Percentiles rank a stretch among this genome's conserved stretches.
Conservation (phyloP, 345 rosid species). For the Bruguiera gymnorhiza region DNA sequence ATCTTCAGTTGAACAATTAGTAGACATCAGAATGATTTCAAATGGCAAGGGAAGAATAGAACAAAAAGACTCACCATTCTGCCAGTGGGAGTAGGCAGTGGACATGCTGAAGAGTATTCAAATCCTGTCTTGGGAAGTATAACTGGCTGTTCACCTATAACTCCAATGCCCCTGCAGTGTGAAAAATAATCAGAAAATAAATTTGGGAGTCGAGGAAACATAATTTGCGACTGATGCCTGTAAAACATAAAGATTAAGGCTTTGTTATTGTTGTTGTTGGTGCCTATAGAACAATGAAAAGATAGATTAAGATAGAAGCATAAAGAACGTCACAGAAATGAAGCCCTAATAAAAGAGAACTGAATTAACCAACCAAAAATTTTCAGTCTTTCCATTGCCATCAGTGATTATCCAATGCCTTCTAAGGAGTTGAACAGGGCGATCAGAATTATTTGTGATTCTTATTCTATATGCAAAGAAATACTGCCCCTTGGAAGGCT, state of each 20-base stretch:
- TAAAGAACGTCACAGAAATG: too few relatives aligned
- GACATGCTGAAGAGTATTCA: conserved; percentile 82
- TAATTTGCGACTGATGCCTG: too few relatives aligned
- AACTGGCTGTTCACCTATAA: conserved; percentile 76
- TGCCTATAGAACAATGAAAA: conserved; percentile 1
- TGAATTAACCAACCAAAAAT: conserved; percentile 51
- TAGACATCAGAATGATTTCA: neutral
- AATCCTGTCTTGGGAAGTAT: conserved; percentile 64
- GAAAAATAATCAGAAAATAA: too few relatives aligned
- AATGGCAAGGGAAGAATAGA: conserved; percentile 6
- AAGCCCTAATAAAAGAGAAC: neutral
- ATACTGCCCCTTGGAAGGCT: conserved; percentile 59
- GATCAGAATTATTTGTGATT: conserved; percentile 59
- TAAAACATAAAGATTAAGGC: too few relatives aligned
- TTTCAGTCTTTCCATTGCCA: conserved; percentile 62
- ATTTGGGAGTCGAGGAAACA: too few relatives aligned
- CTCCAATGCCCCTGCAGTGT: conserved; percentile 62
- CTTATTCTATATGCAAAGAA: conserved; percentile 74
- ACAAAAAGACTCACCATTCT: conserved; percentile 49
- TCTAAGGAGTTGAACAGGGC: conserved; percentile 74
- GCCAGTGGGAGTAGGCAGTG: conserved; percentile 56
- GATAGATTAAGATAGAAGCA: neutral
- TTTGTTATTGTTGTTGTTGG: too few relatives aligned
- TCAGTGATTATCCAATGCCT: conserved; percentile 73
- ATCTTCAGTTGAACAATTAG: neutral